Conservation (phyloP, 768 basidiomycete species). For the Cystobasidiopsis lactophilus region DNA sequence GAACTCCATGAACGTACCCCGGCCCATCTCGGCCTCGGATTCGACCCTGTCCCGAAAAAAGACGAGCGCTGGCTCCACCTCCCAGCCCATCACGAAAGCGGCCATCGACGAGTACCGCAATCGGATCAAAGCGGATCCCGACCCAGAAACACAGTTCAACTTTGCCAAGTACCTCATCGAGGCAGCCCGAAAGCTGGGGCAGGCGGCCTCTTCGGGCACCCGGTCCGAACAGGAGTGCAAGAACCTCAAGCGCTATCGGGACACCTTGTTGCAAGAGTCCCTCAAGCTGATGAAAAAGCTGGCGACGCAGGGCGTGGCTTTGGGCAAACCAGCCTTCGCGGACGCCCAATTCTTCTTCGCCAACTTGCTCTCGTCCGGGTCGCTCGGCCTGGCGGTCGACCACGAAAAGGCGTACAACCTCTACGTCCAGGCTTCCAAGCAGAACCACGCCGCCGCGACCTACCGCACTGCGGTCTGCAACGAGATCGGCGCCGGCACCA, state of each 20-base stretch:
- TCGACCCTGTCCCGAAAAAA: no score
- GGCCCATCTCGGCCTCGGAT: no score
- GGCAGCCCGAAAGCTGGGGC: slow-evolving; percentile 73
- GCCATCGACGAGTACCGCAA: slow-evolving; percentile 95
- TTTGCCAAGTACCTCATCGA: slow-evolving; percentile 99
- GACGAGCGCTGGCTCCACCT: neutral
- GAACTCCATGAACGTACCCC: no score
- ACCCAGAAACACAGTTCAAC: slow-evolving; percentile 89
- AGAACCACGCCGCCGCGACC: slow-evolving; percentile 81
- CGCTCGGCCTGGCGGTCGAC: slow-evolving; percentile 84
- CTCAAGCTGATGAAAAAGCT: slow-evolving; percentile 78
- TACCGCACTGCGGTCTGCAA: slow-evolving; percentile 98
- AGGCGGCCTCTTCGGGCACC: slow-evolving; percentile 36
- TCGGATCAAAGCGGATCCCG: slow-evolving; percentile 89
- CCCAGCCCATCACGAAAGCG: slow-evolving; percentile 28
- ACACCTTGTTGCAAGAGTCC: slow-evolving; percentile 62
- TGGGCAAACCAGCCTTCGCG: slow-evolving; percentile 47
- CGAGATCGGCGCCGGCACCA: slow-evolving; percentile 90
- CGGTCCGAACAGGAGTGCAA: slow-evolving; percentile 27
- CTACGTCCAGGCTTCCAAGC: slow-evolving; percentile 89
- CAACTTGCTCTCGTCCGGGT: slow-evolving; percentile 87
- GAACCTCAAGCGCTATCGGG: slow-evolving; percentile 71
- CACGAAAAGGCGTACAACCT: slow-evolving; percentile 95
- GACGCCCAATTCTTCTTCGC: slow-evolving; percentile 98
- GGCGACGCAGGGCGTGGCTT: slow-evolving; percentile 49